Evolutionary conservation across 495 filamentous ascomycete species (phyloP).

Genomic region (Cetradonia linearis): DNA sequence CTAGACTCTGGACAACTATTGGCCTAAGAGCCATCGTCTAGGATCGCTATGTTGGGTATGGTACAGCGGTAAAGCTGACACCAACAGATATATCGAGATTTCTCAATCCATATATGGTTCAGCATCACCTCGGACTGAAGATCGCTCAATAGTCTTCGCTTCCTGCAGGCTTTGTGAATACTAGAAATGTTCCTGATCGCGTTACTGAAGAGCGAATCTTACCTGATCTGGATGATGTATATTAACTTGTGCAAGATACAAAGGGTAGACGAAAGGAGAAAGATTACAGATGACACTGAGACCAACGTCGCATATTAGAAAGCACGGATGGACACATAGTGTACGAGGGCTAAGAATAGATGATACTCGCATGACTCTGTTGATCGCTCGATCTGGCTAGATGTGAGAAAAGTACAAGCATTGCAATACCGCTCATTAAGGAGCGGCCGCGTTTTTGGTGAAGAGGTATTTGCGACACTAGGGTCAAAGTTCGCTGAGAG

Average conservation of each 20-base stretch:
- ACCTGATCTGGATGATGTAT: constrained; percentile 1
- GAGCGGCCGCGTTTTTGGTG: too few species aligned
- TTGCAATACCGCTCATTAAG: too few species aligned
- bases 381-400: background rate
- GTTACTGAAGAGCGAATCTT: background rate
- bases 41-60: background rate
- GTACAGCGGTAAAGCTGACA: background rate
- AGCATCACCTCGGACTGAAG: background rate
- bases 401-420: too few species aligned
- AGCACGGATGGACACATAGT: background rate
- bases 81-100: background rate
- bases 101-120: background rate
- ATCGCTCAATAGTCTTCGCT: background rate
- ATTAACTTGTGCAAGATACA: background rate
- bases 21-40: background rate
- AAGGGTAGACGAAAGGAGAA: background rate
- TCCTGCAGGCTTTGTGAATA: background rate
- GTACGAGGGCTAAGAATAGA: constrained; percentile 3
- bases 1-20: background rate
- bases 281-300: background rate
- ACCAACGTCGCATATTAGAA: too few species aligned
- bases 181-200: background rate
- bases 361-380: background rate
- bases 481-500: background rate
- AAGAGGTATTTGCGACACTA: too few species aligned